Evolutionary conservation across 306 rosid species (phyloP).

Genomic region (Cucumis sativus): Cucumber_9930_V3 NC_026655.2:13320001-13320500

Average conservation of each 20-base stretch:
- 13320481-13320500: neutral
- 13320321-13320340: conserved; percentile 41
- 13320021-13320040: too few relatives aligned
- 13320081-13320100: too few relatives aligned
- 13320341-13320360: conserved; percentile 75
- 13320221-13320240: too few relatives aligned
- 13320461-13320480: neutral
- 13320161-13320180: too few relatives aligned
- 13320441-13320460: neutral
- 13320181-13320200: too few relatives aligned
- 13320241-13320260: neutral
- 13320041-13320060: too few relatives aligned
- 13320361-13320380: conserved; percentile 59
- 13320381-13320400: neutral
- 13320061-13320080: too few relatives aligned
- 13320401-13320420: neutral
- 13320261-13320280: conserved; percentile 32
- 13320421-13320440: neutral
- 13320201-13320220: too few relatives aligned
- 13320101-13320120: too few relatives aligned
- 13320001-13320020: too few relatives aligned
- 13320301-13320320: conserved; percentile 39
- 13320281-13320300: conserved; percentile 87
- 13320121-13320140: too few relatives aligned
- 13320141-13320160: too few relatives aligned